Conservation (phyloP, 2,329 filamentous ascomycete genomes). For the Catunica adiposa region DNA sequence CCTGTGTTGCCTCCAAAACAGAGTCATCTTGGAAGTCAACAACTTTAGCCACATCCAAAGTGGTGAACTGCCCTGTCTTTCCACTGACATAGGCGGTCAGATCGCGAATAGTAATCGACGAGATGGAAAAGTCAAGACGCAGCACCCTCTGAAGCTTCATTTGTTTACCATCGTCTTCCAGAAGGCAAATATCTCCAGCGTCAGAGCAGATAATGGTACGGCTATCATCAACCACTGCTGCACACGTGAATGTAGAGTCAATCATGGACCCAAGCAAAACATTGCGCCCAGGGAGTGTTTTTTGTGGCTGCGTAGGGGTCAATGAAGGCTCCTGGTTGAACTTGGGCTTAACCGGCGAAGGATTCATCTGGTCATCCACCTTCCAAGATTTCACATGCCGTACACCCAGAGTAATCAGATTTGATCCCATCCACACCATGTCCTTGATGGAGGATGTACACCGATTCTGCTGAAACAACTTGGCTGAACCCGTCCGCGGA, state of each 20-base stretch:
- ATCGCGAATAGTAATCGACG: constrained; percentile 46
- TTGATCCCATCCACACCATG: constrained; percentile 81
- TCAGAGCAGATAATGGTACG: constrained; percentile 76
- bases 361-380: constrained; percentile 47
- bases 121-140: constrained; percentile 49
- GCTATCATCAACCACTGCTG: constrained; percentile 52
- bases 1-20: constrained; percentile 24
- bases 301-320: constrained; percentile 24
- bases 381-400: constrained; percentile 91
- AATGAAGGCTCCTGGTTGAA: constrained; percentile 22
- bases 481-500: constrained; percentile 62
- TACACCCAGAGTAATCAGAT: constrained; percentile 70
- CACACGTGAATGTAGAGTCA: constrained; percentile 70
- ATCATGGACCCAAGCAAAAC: constrained; percentile 67
- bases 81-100: constrained; percentile 52
- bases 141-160: constrained; percentile 54
- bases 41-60: constrained; percentile 34
- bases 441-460: constrained; percentile 75
- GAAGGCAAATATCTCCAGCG: constrained; percentile 70
- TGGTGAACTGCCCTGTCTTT: constrained; percentile 41
- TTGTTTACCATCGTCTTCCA: constrained; percentile 59
- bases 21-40: constrained; percentile 26
- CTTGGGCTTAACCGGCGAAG: constrained; percentile 48
- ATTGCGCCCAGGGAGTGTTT: constrained; percentile 70
- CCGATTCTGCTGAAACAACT: constrained; percentile 69